Evolutionary conservation across 768 basidiomycete species (phyloP), one percentile per base, ranked within the genome.

Genomic region (Xerocomellus intermedius): DNA sequence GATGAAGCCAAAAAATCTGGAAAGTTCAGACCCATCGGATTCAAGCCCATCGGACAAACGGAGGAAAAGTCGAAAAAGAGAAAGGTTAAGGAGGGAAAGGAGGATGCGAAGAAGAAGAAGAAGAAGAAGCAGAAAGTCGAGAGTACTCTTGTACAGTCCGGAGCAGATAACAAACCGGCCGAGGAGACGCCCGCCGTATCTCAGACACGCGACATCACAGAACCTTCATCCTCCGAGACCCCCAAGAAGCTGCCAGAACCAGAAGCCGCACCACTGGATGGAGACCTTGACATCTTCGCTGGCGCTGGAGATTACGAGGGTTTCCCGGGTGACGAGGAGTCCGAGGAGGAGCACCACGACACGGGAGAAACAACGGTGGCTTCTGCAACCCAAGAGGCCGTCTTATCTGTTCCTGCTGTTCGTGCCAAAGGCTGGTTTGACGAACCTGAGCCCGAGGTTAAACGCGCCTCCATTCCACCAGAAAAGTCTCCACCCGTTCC

Each of bases 231-330:
- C 2, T 47, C 61, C 49, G 59, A 50, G 12, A 57, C 12, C 38
- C 19, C 17, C 2, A 42, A 17, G 49, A 62, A 48, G 13, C 61
- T n/a, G 30, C 53, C 50, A 32, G 60, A 66, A 46, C 56, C 32
- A 0, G 68, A 64, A 32, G 57, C 52, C 6, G 56, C 64, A 6
- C 61, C 68, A 54, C 70, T 75, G 7, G 57, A 75, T n/a, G 84
- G 83, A 19, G 84, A 91, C 49, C 81, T 91, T 39, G 89, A 96
- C 65, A 95, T 97, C 41, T 97, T 97, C 67, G 89, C 84, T 2
- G 94, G 76, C 50, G 90, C 83, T 5, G 93, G 87, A 9, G 91
- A 91, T 46, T 97, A 95, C 65, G 79, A 87, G 48, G 89, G 89
- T 2, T 67, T 89, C 8, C 80, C 73, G 5, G 83, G 77, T 21